Evolutionary conservation across 345 rosid species (phyloP).

Genomic region (Eutrema yunnanense): DNA sequence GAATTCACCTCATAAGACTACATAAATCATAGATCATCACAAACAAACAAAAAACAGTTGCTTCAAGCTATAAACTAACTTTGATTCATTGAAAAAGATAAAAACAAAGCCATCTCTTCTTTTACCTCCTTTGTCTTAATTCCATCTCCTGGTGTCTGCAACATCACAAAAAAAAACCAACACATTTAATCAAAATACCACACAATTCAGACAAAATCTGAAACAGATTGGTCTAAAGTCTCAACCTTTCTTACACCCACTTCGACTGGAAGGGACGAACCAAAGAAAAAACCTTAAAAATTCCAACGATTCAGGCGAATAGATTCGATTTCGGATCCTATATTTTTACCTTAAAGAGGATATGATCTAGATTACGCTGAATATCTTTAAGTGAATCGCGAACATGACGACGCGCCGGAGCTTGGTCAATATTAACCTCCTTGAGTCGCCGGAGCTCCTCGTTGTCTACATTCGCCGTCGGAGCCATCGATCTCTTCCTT

Average conservation of each 20-base stretch:
- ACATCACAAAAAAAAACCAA: neutral
- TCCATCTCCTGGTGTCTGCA: conserved; percentile 65
- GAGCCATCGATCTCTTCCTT: conserved; percentile 33
- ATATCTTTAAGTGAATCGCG: conserved; percentile 72
- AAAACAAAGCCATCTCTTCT: neutral
- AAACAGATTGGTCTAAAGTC: neutral
- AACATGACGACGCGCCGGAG: conserved; percentile 60
- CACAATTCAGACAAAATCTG: neutral
- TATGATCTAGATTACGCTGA: conserved; percentile 73
- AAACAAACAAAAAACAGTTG: neutral
- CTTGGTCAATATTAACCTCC: conserved; percentile 67
- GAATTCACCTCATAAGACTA: conserved; percentile 79
- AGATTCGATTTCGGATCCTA: neutral
- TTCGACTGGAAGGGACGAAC: neutral
- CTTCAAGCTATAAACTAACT: conserved; percentile 4
- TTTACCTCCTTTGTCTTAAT: conserved; percentile 73
- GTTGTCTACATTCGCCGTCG: conserved; percentile 34
- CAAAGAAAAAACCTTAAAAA: neutral
- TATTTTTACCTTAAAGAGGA: conserved; percentile 63
- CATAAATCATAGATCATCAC: conserved; percentile 12
- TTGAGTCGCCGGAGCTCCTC: conserved; percentile 53
- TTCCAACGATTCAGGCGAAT: neutral
- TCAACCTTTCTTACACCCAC: conserved; percentile 13
- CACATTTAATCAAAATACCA: neutral
- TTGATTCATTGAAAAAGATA: neutral